Evolutionary conservation across 2,329 filamentous ascomycete genomes (phyloP).

Genomic region (Laburnicola sp.): DNA sequence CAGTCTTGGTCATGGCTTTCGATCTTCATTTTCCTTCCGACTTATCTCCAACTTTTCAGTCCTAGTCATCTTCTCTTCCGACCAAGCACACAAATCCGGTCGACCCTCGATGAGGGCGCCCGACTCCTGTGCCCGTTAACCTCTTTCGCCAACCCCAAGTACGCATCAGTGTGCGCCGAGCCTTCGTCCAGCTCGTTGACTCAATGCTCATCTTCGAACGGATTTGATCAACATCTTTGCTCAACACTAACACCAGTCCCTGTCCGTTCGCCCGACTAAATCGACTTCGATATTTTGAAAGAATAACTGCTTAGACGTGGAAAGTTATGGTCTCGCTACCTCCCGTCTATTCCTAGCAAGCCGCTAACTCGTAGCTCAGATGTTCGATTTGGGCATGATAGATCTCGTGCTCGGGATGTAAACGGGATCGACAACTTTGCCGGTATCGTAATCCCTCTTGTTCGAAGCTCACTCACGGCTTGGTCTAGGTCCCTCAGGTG

Average conservation of each 20-base stretch:
- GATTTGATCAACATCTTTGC: constrained; percentile 5
- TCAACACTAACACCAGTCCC: constrained; percentile 1
- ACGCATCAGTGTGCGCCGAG: neutral
- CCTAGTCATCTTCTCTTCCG: neutral
- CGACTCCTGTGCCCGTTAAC: constrained; percentile 4
- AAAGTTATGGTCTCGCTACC: too few species aligned
- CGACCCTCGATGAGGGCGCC: constrained; percentile 13
- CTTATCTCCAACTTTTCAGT: neutral
- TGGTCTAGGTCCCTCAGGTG: too few species aligned
- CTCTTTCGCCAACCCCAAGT: neutral
- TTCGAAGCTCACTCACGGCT: too few species aligned
- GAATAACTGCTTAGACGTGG: too few species aligned
- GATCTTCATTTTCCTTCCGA: neutral
- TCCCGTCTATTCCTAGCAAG: too few species aligned
- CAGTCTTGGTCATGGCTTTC: neutral
- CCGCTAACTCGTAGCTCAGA: too few species aligned
- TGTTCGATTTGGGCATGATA: too few species aligned
- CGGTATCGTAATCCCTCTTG: too few species aligned
- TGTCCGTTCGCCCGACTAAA: neutral
- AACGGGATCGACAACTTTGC: too few species aligned
- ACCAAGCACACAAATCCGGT: constrained; percentile 4
- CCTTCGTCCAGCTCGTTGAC: neutral
- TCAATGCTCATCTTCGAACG: neutral
- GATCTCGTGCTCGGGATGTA: too few species aligned
- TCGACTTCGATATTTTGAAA: too few species aligned